Conservation (phyloP, 2,329 filamentous ascomycete species). For the Hymenoscyphus infarciens region DNA sequence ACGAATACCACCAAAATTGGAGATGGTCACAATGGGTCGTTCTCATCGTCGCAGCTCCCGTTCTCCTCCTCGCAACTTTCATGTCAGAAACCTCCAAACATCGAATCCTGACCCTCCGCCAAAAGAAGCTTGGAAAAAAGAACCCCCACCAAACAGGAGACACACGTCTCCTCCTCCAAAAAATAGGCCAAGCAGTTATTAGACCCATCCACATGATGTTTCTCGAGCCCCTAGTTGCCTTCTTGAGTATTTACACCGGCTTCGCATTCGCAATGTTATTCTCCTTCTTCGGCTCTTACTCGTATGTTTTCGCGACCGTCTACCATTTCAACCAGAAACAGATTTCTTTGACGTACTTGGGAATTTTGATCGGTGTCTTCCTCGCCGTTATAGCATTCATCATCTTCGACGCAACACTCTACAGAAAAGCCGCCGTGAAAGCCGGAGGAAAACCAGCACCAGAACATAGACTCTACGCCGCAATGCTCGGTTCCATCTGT, state of each 20-base stretch:
- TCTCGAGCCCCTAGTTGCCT: conserved; percentile 53
- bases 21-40: conserved; percentile 28
- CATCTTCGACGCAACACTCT: conserved; percentile 50
- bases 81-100: conserved; percentile 36
- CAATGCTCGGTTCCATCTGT: conserved; percentile 45
- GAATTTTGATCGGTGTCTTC: conserved; percentile 28
- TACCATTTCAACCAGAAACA: conserved; percentile 43
- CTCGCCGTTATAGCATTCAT: conserved; percentile 36
- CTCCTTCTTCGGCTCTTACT: conserved; percentile 53
- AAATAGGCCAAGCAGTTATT: conserved; percentile 32
- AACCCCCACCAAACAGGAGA: conserved; percentile 19
- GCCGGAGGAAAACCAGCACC: conserved; percentile 40
- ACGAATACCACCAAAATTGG: conserved; percentile 30
- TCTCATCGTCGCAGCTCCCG: conserved; percentile 33
- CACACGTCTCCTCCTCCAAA: conserved; percentile 20
- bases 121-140: conserved; percentile 35
- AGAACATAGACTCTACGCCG: conserved; percentile 55
- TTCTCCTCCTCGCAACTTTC: conserved; percentile 39
- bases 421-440: conserved; percentile 38
- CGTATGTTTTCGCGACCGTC: conserved; percentile 44
- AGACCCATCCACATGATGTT: conserved; percentile 57
- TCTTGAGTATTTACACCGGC: conserved; percentile 48
- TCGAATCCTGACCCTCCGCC: conserved; percentile 24
- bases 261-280: conserved; percentile 52
- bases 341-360: conserved; percentile 29